Evolutionary conservation across 2,329 filamentous ascomycete species (phyloP), one percentile per base, ranked within the genome.

Genomic region (Apiospora saccharicola): DNA sequence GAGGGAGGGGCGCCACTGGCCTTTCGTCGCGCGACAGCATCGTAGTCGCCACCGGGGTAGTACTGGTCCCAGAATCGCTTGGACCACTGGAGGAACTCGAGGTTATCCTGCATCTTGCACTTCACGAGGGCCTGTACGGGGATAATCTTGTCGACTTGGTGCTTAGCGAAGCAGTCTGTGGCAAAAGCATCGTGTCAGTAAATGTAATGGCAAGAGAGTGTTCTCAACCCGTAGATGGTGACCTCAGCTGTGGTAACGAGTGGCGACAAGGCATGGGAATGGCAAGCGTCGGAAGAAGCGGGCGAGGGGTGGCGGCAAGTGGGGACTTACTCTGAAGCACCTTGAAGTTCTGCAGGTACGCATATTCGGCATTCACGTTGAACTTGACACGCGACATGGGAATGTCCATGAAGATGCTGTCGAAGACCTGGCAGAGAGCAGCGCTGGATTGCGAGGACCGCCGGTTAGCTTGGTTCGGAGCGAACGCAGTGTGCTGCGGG

Each of bases 61-160:
- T 98, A 95, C 82, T 98, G 94, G 80, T 99, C 96, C 96, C 96
- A 99, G 87, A 95, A 98, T 78, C 90, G 89, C 90, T 99, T 99
- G 73, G 92, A 92, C 93, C 95, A 99, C 86, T 99, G 96, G 74
- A 99, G 88, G 83, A 99, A 99, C 82, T 98, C 96, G 78, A 99
- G 93, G 86, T 99, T 99, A 84, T 99, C 96, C 89, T 99, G 96
- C 96, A 99, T 99, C 88, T 98, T 98, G 89, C 96, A 99, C 85
- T 98, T 99, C 79, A 96, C 90, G 73, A 99, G 91, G 72, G 89
- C 87, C 83, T 98, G 91, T 81, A 98, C 94, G 73, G 94, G 94
- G 78, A 99, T 92, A 41, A 93, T 92, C 82, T 95, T 95, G 79
- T 98, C 95, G 86, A 99, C 89, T 75, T 91, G 87, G 85, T 98